A percentile compares a stretch with the other conserved stretches of the same genome.
phyloP scores from a whole-genome alignment of 2,329 filamentous ascomycete species.

The Blastomyces gilchristii region DNA sequence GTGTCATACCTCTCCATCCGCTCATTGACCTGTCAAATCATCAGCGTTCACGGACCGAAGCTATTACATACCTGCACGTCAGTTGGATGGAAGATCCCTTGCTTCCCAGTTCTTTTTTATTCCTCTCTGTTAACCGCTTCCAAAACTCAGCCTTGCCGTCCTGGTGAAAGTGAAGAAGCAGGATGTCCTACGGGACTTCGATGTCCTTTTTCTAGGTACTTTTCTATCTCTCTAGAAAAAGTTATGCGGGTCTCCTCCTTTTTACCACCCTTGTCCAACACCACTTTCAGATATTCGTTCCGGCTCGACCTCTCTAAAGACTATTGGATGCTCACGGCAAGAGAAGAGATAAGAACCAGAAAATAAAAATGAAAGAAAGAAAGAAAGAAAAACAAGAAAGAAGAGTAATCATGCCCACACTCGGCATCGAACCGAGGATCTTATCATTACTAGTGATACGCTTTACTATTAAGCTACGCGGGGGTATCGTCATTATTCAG shows the following conservation, averaged over 20 bases:
- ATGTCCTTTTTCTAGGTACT: background rate
- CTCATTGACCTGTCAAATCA: background rate
- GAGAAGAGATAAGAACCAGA: too few species aligned
- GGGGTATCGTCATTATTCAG: slow-evolving; percentile 14
- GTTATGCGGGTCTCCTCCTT: background rate
- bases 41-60: background rate
- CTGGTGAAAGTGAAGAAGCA: background rate
- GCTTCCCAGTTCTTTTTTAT: background rate
- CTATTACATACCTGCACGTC: background rate
- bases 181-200: background rate
- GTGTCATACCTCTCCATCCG: background rate
- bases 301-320: too few species aligned
- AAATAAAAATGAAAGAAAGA: too few species aligned
- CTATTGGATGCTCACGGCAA: too few species aligned
- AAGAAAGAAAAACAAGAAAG: too few species aligned
- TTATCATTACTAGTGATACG: slow-evolving; percentile 30
- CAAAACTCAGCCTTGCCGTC: too few species aligned
- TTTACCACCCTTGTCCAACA: too few species aligned
- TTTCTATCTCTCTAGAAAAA: background rate
- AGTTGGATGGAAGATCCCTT: background rate
- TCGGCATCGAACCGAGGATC: slow-evolving; percentile 29
- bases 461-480: slow-evolving; percentile 30
- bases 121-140: background rate
- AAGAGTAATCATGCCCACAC: slow-evolving; percentile 20
- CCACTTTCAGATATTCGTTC: too few species aligned